phyloP scores from a whole-genome alignment of 192 early-diverging fungal genomes.

The Mortierella alpina region DNA sequence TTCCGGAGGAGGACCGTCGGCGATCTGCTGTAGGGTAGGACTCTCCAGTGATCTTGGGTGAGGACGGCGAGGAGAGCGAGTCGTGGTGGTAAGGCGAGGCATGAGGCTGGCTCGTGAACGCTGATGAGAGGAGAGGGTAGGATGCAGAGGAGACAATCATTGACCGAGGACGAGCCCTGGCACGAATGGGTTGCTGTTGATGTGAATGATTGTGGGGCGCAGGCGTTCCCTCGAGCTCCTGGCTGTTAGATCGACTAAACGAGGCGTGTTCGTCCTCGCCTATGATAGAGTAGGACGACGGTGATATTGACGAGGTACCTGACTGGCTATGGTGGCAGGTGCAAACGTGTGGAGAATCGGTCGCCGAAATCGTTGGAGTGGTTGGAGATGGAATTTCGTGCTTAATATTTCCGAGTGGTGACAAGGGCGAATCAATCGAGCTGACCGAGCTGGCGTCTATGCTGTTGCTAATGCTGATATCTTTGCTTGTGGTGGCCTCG shows the following conservation, averaged over 20 bases:
- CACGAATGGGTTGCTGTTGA: not conserved
- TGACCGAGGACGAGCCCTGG: slow-evolving; percentile 20
- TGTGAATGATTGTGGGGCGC: not conserved
- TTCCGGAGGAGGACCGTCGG: slow-evolving; percentile 19
- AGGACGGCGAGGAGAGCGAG: slow-evolving; percentile 5
- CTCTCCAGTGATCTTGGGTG: not conserved
- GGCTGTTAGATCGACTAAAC: not conserved
- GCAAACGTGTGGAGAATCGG: not conserved
- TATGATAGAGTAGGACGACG: not conserved
- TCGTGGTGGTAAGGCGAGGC: slow-evolving; percentile 23
- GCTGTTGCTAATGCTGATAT: not conserved
- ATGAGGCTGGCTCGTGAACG: slow-evolving; percentile 8
- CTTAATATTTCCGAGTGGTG: slow-evolving; percentile 10
- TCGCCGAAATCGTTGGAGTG: not conserved
- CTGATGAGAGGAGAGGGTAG: not conserved
- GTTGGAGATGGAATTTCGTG: slow-evolving; percentile 4
- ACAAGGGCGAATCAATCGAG: not conserved
- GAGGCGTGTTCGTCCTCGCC: slow-evolving; percentile 2
- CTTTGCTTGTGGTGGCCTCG: not conserved
- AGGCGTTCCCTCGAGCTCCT: no score
- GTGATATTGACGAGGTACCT: not conserved
- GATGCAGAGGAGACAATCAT: slow-evolving; percentile 24
- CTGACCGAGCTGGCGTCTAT: not conserved
- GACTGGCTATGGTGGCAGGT: not conserved
- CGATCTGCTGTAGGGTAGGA: slow-evolving; percentile 7